Conservation (phyloP, 169 alveolate genomes). For the Ichthyophthirius multifiliis region DNA sequence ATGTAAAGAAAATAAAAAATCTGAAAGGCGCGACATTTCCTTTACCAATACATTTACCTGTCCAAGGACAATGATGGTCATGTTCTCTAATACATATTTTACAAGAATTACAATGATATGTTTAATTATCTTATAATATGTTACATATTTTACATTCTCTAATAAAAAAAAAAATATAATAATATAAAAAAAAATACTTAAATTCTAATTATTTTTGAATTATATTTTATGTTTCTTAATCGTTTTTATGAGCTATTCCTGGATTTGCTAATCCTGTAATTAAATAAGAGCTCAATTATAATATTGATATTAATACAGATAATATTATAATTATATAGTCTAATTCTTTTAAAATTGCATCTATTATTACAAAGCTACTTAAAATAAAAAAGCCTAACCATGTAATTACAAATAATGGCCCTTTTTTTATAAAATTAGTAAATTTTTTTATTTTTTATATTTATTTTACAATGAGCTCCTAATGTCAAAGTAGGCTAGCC, state of each 20-base stretch:
- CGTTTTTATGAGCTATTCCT: conserved; percentile 30
- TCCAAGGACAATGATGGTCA: conserved; percentile 84
- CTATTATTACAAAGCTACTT: too few species aligned
- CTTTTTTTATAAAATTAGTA: too few species aligned
- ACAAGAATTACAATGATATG: conserved; percentile 66
- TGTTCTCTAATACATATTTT: conserved; percentile 44
- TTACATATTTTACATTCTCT: background rate
- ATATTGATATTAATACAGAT: too few species aligned
- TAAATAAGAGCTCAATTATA: too few species aligned
- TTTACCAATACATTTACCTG: conserved; percentile 74
- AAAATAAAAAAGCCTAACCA: too few species aligned
- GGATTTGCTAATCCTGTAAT: conserved; percentile 50
- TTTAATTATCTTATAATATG: background rate
- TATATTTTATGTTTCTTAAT: conserved; percentile 6
- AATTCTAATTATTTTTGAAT: background rate
- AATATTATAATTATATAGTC: too few species aligned
- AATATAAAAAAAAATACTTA: conserved; percentile 16
- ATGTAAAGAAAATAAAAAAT: conserved; percentile 31
- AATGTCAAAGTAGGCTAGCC: too few species aligned
- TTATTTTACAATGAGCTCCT: too few species aligned
- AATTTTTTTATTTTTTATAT: too few species aligned
- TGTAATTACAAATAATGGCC: too few species aligned
- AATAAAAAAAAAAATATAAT: conserved; percentile 7
- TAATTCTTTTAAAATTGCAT: too few species aligned
- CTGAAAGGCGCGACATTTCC: conserved; percentile 50